Percentiles rank a stretch among this genome's conserved stretches.
These are phyloP conservation scores for Triticum dicoccoides DNA, from an alignment of 176 grass and related monocot genomes.

Conservation along the genomic window DNA sequence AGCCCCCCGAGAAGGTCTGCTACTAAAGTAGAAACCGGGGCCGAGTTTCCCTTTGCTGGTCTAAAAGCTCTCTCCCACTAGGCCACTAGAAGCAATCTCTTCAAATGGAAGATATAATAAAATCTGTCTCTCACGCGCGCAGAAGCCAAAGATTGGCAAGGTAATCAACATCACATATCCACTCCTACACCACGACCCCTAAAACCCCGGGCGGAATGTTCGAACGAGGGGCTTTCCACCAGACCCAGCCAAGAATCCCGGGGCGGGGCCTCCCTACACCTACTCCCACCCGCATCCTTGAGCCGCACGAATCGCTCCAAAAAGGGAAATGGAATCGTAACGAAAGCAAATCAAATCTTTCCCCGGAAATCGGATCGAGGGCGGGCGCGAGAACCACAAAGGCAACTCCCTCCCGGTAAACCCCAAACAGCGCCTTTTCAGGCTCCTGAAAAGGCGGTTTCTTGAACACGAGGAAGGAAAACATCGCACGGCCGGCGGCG, in stretches of 20 bases:
- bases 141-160: constrained; percentile 25
- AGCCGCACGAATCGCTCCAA: constrained; percentile 29
- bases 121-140: neutral
- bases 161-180: constrained; percentile 30
- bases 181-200: neutral
- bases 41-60: neutral
- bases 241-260: constrained; percentile 18
- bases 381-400: neutral
- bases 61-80: neutral
- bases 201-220: constrained; percentile 30
- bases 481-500: neutral
- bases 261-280: constrained; percentile 23
- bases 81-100: constrained; percentile 19
- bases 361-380: constrained; percentile 34
- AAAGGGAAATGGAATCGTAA: neutral
- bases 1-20: neutral
- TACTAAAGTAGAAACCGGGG: neutral
- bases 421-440: constrained; percentile 3
- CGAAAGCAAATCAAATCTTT: constrained; percentile 22
- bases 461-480: neutral
- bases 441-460: neutral
- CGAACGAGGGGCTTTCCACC: constrained; percentile 45
- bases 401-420: neutral
- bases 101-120: neutral
- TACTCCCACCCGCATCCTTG: constrained; percentile 25